Percentiles rank a stretch among this genome's conserved stretches.
Conservation (phyloP, 139 green algal species). For the Chlamydomonas sphaeroides region DNA sequence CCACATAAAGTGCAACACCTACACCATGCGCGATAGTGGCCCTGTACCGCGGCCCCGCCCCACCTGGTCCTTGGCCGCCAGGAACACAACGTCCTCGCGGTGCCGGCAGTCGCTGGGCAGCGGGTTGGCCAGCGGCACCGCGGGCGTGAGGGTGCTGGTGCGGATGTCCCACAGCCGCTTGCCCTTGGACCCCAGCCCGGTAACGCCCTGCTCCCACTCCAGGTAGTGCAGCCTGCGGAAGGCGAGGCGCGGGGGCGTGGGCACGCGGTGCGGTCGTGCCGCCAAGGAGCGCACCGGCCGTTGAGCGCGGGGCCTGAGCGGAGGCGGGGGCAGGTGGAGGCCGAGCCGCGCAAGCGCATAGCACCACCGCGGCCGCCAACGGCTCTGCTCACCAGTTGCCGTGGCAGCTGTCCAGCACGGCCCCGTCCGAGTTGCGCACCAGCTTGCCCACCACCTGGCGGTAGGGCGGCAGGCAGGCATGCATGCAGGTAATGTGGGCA, state of each 20-base stretch:
- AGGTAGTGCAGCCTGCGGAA: conserved; percentile 70
- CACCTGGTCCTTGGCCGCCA: conserved; percentile 47
- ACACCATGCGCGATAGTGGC: neutral
- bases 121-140: neutral
- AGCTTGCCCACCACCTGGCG: conserved; percentile 43
- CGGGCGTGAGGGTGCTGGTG: neutral
- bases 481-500: no score
- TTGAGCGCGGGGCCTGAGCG: no score
- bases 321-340: no score
- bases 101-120: conserved; percentile 60
- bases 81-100: conserved; percentile 56
- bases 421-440: conserved; percentile 5
- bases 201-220: conserved; percentile 58
- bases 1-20: neutral
- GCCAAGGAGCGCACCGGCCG: no score
- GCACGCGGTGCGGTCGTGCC: no score
- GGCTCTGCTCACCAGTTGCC: no score
- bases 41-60: neutral
- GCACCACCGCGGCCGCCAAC: no score
- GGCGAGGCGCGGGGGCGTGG: no score
- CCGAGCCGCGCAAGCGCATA: no score
- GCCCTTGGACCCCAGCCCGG: neutral
- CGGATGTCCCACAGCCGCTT: conserved; percentile 45
- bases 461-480: no score
- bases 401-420: conserved; percentile 56